Conservation (phyloP, 331 rosid genomes). For the Quercus lobata region DNA sequence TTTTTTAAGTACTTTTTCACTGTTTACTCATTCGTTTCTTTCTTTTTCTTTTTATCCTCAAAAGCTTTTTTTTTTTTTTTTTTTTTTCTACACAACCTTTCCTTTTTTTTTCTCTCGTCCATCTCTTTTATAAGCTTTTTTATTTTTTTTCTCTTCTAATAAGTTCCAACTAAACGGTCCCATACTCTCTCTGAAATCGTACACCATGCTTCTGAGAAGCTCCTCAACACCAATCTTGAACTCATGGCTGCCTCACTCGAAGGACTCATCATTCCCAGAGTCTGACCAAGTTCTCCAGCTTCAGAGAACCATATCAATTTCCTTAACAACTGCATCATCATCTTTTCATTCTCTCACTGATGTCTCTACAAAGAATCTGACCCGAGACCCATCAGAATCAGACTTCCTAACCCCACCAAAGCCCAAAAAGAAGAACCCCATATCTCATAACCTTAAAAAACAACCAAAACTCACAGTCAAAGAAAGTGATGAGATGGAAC, state of each 20-base stretch:
- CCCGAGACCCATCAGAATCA: slow-evolving; percentile 20
- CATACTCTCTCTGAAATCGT: neutral
- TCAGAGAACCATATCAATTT: slow-evolving; percentile 40
- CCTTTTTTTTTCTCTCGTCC: neutral
- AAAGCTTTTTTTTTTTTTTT: neutral
- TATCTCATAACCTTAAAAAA: slow-evolving; percentile 9
- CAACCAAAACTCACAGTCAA: slow-evolving; percentile 12
- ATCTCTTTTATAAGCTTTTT: neutral
- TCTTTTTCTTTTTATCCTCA: neutral
- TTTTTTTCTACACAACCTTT: slow-evolving; percentile 1
- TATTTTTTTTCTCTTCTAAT: neutral
- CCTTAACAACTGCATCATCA: neutral
- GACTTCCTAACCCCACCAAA: slow-evolving; percentile 27
- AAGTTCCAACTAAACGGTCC: neutral
- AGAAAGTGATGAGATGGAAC: slow-evolving; percentile 22
- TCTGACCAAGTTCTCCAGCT: slow-evolving; percentile 37
- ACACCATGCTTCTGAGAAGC: slow-evolving; percentile 59
- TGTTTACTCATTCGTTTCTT: too few relatives aligned
- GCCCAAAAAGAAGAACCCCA: slow-evolving; percentile 18
- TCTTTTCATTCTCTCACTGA: slow-evolving; percentile 1
- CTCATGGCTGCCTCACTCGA: slow-evolving; percentile 44
- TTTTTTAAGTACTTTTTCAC: too few relatives aligned
- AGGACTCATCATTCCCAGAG: slow-evolving; percentile 36
- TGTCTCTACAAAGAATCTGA: slow-evolving; percentile 17
- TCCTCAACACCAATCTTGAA: slow-evolving; percentile 53